Evolutionary conservation across 2,329 filamentous ascomycete species (phyloP).

Genomic region (Paracamarosporium sp.): DNA sequence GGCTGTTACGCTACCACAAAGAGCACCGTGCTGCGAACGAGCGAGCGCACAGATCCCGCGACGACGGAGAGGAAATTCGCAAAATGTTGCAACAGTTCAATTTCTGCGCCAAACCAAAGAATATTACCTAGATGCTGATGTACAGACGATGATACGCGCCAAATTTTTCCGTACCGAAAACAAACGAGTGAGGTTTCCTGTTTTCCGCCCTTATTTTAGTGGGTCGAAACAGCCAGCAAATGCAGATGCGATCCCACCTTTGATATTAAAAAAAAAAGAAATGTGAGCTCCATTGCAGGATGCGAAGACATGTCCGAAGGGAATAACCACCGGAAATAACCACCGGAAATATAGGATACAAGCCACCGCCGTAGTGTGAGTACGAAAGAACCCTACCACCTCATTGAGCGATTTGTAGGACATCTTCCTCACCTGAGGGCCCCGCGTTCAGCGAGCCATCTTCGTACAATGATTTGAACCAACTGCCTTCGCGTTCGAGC

Average conservation of each 20-base stretch:
- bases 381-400: background rate
- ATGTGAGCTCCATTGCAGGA: background rate
- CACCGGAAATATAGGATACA: background rate
- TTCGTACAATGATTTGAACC: conserved; percentile 41
- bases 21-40: background rate
- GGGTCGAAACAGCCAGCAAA: background rate
- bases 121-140: background rate
- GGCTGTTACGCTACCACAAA: background rate
- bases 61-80: background rate
- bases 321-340: background rate
- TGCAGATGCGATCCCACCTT: too few relatives aligned
- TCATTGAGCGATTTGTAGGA: conserved; percentile 18
- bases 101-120: background rate
- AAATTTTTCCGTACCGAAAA: background rate
- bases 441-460: conserved; percentile 16
- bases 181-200: background rate
- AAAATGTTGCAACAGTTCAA: background rate
- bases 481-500: conserved; percentile 35
- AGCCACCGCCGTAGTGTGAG: background rate
- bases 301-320: background rate
- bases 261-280: background rate
- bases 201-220: background rate
- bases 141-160: background rate
- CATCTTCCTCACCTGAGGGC: conserved; percentile 12
- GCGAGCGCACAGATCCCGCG: background rate